These are phyloP conservation scores for Hypoxylon sp. DNA, from an alignment of 2,329 filamentous ascomycete species.

Conservation along the genomic window DNA sequence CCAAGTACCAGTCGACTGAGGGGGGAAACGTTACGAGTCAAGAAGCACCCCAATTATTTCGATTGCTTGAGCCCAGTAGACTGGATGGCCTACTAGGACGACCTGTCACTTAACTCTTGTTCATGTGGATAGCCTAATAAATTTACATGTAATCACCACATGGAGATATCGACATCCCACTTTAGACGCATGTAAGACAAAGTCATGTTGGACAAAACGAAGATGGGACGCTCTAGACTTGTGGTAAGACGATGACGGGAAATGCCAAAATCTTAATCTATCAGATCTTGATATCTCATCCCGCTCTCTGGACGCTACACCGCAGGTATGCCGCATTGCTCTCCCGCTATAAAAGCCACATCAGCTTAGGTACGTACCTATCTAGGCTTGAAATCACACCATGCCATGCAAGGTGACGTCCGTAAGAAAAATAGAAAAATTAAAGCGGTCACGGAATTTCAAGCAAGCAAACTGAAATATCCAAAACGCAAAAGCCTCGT, in stretches of 20 bases:
- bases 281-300: slow-evolving; percentile 25
- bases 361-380: background rate
- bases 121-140: slow-evolving; percentile 10
- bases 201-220: slow-evolving; percentile 5
- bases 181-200: slow-evolving; percentile 18
- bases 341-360: slow-evolving; percentile 7
- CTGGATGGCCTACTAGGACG: slow-evolving; percentile 19
- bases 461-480: background rate
- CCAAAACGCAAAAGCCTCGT: slow-evolving; percentile 20
- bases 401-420: slow-evolving; percentile 42
- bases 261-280: slow-evolving; percentile 23
- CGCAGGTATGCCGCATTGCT: slow-evolving; percentile 11
- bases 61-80: slow-evolving; percentile 30
- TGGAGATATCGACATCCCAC: slow-evolving; percentile 10
- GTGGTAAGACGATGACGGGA: slow-evolving; percentile 14
- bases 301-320: slow-evolving; percentile 10
- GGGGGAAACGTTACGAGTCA: slow-evolving; percentile 33
- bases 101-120: slow-evolving; percentile 18
- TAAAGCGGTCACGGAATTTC: slow-evolving; percentile 22
- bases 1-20: slow-evolving; percentile 12
- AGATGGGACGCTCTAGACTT: slow-evolving; percentile 20
- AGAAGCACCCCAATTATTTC: background rate
- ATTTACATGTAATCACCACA: background rate
- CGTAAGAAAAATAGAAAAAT: slow-evolving; percentile 4
- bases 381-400: slow-evolving; percentile 25